A percentile compares a stretch with the other conserved stretches of the same genome.
Evolutionary conservation across 768 basidiomycete genomes (phyloP).

Genomic region (Mycena chlorophos): DNA sequence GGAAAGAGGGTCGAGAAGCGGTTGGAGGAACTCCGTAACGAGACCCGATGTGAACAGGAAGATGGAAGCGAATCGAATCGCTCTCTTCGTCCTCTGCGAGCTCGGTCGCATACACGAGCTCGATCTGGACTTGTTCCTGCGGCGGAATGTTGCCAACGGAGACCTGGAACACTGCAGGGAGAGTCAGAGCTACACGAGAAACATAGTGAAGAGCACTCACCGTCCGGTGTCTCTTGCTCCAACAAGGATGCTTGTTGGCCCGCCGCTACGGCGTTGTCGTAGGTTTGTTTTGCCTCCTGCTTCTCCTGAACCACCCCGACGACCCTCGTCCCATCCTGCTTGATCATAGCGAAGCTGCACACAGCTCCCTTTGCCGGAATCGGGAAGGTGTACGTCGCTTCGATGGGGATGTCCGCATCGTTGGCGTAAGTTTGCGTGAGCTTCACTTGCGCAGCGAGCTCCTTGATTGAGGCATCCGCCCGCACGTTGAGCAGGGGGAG

Average conservation of each 20-base stretch:
- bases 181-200: neutral
- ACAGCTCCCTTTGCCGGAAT: constrained; percentile 16
- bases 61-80: constrained; percentile 19
- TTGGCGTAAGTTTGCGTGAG: constrained; percentile 22
- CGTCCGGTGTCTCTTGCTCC: constrained; percentile 16
- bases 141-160: constrained; percentile 18
- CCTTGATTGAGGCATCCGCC: constrained; percentile 20
- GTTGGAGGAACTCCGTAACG: constrained; percentile 18
- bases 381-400: constrained; percentile 20
- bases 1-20: neutral
- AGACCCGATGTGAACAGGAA: constrained; percentile 13
- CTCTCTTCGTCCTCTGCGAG: constrained; percentile 18
- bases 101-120: constrained; percentile 19
- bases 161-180: constrained; percentile 18
- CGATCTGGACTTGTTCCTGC: constrained; percentile 15
- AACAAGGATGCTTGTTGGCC: constrained; percentile 18
- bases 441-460: constrained; percentile 22
- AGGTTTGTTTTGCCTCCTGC: constrained; percentile 14
- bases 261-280: constrained; percentile 10
- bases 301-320: constrained; percentile 19
- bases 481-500: constrained; percentile 17
- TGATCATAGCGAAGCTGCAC: constrained; percentile 17
- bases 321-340: constrained; percentile 20
- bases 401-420: constrained; percentile 13
- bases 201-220: neutral